Percentiles rank a stretch among this genome's conserved stretches.
Evolutionary conservation across 2,329 filamentous ascomycete species (phyloP).

Genomic region (Aspergillus luchuensis): DNA sequence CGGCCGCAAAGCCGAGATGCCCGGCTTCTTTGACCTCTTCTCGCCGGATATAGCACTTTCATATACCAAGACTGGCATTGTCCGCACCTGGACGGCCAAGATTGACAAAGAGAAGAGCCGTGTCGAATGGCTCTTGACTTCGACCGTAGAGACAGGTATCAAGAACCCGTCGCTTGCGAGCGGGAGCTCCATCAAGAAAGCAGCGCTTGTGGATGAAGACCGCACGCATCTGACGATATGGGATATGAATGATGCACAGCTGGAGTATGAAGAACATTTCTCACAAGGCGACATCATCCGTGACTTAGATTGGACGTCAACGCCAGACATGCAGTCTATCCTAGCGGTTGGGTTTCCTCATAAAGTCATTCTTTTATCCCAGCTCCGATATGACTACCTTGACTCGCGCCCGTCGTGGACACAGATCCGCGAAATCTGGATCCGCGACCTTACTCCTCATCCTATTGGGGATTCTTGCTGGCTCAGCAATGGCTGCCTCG

Average conservation of each 20-base stretch:
- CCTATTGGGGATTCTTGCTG: conserved; percentile 92
- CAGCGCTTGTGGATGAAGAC: conserved; percentile 74
- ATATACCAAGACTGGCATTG: conserved; percentile 71
- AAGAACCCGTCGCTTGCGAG: conserved; percentile 74
- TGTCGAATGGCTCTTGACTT: conserved; percentile 81
- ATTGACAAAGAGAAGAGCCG: conserved; percentile 62
- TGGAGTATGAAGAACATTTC: conserved; percentile 79
- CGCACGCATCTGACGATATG: conserved; percentile 82
- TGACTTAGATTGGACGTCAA: conserved; percentile 92
- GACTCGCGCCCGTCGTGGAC: conserved; percentile 90
- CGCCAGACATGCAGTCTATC: conserved; percentile 84
- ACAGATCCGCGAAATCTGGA: conserved; percentile 77
- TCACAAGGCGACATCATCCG: conserved; percentile 72
- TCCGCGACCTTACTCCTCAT: conserved; percentile 79
- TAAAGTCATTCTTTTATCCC: conserved; percentile 76
- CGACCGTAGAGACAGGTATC: conserved; percentile 77
- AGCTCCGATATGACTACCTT: conserved; percentile 89
- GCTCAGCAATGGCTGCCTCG: conserved; percentile 80
- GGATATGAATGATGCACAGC: conserved; percentile 78
- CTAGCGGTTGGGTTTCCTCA: conserved; percentile 92
- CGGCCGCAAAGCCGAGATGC: conserved; percentile 68
- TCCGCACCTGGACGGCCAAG: conserved; percentile 84
- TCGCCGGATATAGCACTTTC: conserved; percentile 84
- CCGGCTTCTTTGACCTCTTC: conserved; percentile 82
- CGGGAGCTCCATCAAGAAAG: conserved; percentile 83